Evolutionary conservation across 305 asterid species (phyloP), one percentile per base, ranked within the genome.

Genomic region (Fraxinus baroniana): DNA sequence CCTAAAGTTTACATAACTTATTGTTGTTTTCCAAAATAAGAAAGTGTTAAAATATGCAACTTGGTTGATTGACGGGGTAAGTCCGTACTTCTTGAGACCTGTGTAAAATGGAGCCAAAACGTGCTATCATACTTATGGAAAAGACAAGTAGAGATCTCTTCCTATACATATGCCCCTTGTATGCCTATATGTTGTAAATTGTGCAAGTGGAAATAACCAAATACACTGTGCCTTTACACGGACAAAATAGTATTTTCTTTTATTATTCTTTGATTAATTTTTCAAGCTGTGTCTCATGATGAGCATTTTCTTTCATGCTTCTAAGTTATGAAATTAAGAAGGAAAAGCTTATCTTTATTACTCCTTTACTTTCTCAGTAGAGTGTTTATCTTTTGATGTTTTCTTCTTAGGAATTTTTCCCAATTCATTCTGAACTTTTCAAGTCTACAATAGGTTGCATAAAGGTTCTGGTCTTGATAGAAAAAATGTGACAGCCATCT

Each of bases 401-500:
- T 33, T 30, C 44, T 30, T 44, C 2, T 2, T n/a, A 26, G 26
- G 32, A 77, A 37, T 49, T 76, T 36, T 35, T 44, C n/a, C 17
- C 33, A 32, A 72, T 66, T 18, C 15, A 30, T 18, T 71, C 80
- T 77, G 35, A 79, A 39, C 18, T 46, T 55, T 35, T 68, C 26
- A 32, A 60, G 3, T 55, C 82, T 5, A 81, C 60, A 62, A 57
- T 88, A 90, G 94, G 83, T 74, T 86, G 71, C 80, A 60, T 68
- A 88, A 77, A 87, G 86, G 83, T 76, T 78, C 82, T 64, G 79
- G 84, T n/a, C 12, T 44, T 52, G 81, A 84, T 70, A 86, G 81
- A 81, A 90, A 78, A 84, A 87, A 46, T 18, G 36, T 84, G 22
- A 62, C 28, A 64, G 39, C 84, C 17, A 12, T 70, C 33, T 86